Base-by-base conservation (phyloP, 2,329 filamentous ascomycete genomes). In the Catunica adiposa region DNA sequence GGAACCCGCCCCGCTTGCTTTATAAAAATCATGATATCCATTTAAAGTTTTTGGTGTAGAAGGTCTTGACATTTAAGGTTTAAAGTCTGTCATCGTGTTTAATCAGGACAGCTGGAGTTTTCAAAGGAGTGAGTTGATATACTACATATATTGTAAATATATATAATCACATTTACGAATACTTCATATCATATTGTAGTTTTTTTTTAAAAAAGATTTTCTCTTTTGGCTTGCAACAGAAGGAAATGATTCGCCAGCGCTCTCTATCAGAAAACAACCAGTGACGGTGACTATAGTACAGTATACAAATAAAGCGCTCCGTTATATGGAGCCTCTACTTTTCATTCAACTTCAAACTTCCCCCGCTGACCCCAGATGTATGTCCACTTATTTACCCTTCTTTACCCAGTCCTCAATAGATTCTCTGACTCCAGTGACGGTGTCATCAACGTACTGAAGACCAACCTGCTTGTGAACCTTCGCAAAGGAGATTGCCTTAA, bases 341-440 rank as follows among this genome's bases (percentile, higher is more conserved):
- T 22, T 44, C 40, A 9, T 56, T 20, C 54, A 23, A 44, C 37
- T 26, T 44, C 14, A 37, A 56, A 34, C 37, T 37, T 7, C 47
- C 51, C 34, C 53, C 57, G 38, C 25, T 23, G 46, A 40, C 6
- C 31, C 26, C 31, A 38, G 47, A 25, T 23, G 23, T 34, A 44
- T 17, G 40, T 40, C 42, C 22, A 50, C 63, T 72, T 78, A 89
- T 76, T 84, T 86, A 57, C 88, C 89, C 77, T 94, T 89, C 74
- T 80, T 87, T 55, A 97, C 86, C 88, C 89, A 92, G 59, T 80
- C 81, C 74, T 96, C 89, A 58, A 96, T 72, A 52, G 77, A 76
- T 69, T 89, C 83, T 63, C 89, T 78, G 57, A 80, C 83, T 55
- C 83, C 78, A 59, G 77, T 78, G 55, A 95, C 84, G 73, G 86